These are phyloP conservation scores for Solidago caesia DNA, from an alignment of 129 eudicot genomes.

Conservation along the genomic window DNA sequence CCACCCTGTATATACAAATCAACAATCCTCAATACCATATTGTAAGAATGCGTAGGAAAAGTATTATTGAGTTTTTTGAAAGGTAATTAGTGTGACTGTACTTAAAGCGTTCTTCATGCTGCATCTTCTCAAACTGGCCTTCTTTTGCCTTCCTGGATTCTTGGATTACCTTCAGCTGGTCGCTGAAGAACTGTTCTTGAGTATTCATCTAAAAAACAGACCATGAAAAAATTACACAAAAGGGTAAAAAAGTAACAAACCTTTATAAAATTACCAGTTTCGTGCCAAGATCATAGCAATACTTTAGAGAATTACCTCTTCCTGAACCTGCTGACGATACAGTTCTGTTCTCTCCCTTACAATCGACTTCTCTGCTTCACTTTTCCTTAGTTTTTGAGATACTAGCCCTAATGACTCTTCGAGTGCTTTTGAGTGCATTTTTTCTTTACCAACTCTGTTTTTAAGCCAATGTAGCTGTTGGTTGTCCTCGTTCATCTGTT, in stretches of 20 bases:
- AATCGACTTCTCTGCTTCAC: constrained; percentile 45
- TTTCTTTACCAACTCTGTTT: constrained; percentile 47
- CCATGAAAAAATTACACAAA: constrained; percentile 1
- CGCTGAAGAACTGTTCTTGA: constrained; percentile 74
- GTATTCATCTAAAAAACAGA: constrained; percentile 57
- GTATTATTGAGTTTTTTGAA: not conserved
- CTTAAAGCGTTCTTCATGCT: not conserved
- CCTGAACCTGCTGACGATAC: constrained; percentile 58
- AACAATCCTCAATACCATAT: not conserved
- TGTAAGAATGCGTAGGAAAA: not conserved
- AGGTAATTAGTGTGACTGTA: constrained; percentile 4
- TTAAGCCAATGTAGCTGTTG: constrained; percentile 57
- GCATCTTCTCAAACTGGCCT: constrained; percentile 28
- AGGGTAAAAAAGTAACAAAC: not conserved
- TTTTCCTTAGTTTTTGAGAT: constrained; percentile 52
- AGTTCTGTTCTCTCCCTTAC: constrained; percentile 56
- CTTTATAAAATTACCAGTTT: not conserved
- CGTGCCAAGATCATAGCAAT: not conserved
- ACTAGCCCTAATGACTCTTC: constrained; percentile 53
- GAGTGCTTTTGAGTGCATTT: constrained; percentile 54
- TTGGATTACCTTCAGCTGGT: constrained; percentile 44
- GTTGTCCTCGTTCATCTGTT: constrained; percentile 83
- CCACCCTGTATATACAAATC: constrained; percentile 22
- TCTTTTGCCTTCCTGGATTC: constrained; percentile 22
- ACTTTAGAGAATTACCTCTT: constrained; percentile 50